Base-by-base conservation (phyloP, 345 rosid genomes). In the Erodium maritimum region DNA sequence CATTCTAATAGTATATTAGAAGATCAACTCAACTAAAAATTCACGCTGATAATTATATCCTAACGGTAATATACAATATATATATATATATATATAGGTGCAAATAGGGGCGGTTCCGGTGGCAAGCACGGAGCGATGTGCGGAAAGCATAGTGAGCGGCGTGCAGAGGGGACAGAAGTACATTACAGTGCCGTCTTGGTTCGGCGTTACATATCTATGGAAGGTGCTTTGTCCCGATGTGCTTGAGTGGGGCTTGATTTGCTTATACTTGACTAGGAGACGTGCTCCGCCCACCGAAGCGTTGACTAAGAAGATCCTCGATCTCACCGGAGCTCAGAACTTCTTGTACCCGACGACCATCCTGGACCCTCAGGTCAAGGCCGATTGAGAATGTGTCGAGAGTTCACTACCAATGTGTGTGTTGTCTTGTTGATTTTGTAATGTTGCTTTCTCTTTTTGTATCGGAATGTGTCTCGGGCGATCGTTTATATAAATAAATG, bases 151-250 rank as follows among this genome's bases (percentile, higher is more conserved):
- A 55, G 82, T 79, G 67, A 70, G 68, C 0, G 68, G 82, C 17
- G 84, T 69, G 5, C 62, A 79, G 57, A 53, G 81, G 0, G 79
- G 84, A 55, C 79, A 82, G 6, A 66, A 62, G 57, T 69, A 75
- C 52, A 21, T 81, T 70, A 70, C 65, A 0, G 69, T 65, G 65
- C 86, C 86, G 5, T 62, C 71, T 0, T 81, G 86, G 86, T 19
- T 76, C 29, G 54, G 63, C 59, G 37, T 61, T 17, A 61, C 73
- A 0, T 80, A 57, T 23, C 25, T 76, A 17, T 69, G 72, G 67
- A 82, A 80, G 66, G 67, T 76, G 67, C 33, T 76, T 0, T 82
- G 70, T 50, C 88, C 86, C 23, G 82, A 85, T 37, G 0, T 77
- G 16, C 3, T 73, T 0, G 82, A 80, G 23, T 84, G 66, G 73